phyloP scores from a whole-genome alignment of 1,284 basidiomycete species.

The Vanrija humicola region DNA sequence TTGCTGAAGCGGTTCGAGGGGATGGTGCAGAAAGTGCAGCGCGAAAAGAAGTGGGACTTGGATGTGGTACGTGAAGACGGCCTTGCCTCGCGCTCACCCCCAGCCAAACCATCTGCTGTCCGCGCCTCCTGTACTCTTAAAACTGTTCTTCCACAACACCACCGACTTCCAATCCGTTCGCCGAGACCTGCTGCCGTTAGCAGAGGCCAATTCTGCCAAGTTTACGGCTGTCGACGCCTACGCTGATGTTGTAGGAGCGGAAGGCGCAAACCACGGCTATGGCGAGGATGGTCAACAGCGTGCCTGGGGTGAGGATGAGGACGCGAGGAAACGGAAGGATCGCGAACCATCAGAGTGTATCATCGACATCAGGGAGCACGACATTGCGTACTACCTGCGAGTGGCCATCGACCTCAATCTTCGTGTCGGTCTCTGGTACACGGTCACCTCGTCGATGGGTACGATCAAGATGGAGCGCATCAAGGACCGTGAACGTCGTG shows the following conservation, averaged over 20 bases:
- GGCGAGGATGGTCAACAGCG: conserved; percentile 50
- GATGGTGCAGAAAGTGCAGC: conserved; percentile 68
- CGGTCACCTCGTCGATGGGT: conserved; percentile 76
- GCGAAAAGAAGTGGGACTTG: conserved; percentile 88
- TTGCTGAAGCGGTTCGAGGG: conserved; percentile 91
- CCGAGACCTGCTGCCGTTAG: conserved; percentile 84
- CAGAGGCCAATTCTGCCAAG: conserved; percentile 85
- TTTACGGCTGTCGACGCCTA: conserved; percentile 95
- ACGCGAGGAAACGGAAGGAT: conserved; percentile 54
- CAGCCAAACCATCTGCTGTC: conserved; percentile 93
- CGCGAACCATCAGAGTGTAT: conserved; percentile 84
- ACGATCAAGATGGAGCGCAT: conserved; percentile 72
- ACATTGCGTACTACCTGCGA: conserved; percentile 95
- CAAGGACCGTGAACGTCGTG: conserved; percentile 88
- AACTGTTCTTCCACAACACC: conserved; percentile 88
- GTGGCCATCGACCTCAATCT: conserved; percentile 97
- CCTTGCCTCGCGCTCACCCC: background rate
- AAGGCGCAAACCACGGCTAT: conserved; percentile 56
- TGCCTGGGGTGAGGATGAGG: conserved; percentile 58
- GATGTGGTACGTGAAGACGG: conserved; percentile 55
- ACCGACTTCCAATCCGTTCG: conserved; percentile 84
- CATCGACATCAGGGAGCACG: conserved; percentile 92
- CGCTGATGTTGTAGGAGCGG: conserved; percentile 89
- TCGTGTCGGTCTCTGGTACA: conserved; percentile 96
- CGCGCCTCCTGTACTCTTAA: conserved; percentile 79